These are phyloP conservation scores for Aureobasidium sp. DNA, from an alignment of 2,329 filamentous ascomycete genomes.

Conservation along the genomic window DNA sequence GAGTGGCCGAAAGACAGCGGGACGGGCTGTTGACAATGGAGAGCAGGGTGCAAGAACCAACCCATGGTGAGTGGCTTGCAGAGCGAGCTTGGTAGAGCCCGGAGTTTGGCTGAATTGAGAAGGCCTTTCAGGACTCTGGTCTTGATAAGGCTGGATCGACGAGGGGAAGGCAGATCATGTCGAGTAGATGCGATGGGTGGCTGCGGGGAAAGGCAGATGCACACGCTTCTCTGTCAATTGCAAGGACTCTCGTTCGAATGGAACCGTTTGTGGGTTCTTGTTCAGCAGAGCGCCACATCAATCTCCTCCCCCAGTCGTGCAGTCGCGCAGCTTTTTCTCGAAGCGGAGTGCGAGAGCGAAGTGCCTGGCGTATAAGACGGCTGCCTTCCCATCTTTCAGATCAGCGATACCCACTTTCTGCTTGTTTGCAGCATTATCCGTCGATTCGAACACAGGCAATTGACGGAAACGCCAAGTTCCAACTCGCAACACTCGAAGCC, in stretches of 20 bases:
- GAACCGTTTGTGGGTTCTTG: neutral
- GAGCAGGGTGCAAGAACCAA: neutral
- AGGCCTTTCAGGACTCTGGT: neutral
- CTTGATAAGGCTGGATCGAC: constrained; percentile 8
- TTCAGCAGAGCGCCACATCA: neutral
- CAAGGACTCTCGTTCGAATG: too few species aligned
- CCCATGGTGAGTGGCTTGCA: neutral
- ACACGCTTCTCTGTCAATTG: neutral
- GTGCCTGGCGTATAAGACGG: neutral
- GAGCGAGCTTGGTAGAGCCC: neutral
- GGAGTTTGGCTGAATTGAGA: neutral
- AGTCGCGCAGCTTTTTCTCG: neutral
- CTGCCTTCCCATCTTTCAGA: neutral
- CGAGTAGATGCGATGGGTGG: neutral
- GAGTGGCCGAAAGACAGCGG: neutral
- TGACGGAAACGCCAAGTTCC: neutral
- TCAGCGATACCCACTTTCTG: neutral
- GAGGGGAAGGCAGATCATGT: neutral
- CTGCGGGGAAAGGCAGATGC: neutral
- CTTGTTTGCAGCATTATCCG: neutral
- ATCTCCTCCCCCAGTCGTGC: constrained; percentile 2
- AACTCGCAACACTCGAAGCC: neutral
- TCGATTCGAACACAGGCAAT: neutral
- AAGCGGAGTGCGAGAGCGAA: neutral
- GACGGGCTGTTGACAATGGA: neutral